phyloP scores from a whole-genome alignment of 768 basidiomycete species.

The Lactarius pseudohatsudake region DNA sequence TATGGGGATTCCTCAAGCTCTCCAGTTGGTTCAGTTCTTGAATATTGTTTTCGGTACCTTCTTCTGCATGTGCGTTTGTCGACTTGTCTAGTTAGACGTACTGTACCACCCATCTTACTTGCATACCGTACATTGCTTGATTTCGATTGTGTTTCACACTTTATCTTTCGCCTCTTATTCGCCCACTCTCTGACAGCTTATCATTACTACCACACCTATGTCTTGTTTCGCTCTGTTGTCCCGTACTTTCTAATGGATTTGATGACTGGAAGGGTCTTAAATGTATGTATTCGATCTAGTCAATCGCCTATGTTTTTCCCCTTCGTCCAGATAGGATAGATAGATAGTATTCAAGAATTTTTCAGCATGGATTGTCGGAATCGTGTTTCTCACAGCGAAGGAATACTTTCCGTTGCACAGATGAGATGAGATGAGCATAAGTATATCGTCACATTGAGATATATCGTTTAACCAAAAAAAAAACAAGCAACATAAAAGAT shows the following conservation, averaged over 20 bases:
- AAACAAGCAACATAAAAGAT: background rate
- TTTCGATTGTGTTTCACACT: background rate
- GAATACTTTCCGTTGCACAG: background rate
- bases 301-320: background rate
- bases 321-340: background rate
- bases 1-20: constrained; percentile 55
- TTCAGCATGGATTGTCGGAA: too few relatives aligned
- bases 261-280: constrained; percentile 18
- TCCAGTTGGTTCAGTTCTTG: constrained; percentile 38
- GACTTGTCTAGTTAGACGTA: constrained; percentile 15
- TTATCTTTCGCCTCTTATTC: background rate
- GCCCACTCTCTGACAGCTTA: background rate
- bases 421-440: constrained; percentile 1
- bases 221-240: background rate
- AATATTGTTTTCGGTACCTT: background rate
- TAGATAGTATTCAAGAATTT: too few relatives aligned
- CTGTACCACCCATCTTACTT: constrained; percentile 9
- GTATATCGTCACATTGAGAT: constrained; percentile 3
- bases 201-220: background rate
- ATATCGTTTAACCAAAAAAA: background rate
- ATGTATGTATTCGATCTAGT: background rate
- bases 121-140: background rate
- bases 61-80: constrained; percentile 3
- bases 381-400: too few relatives aligned
- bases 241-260: constrained; percentile 4